Evolutionary conservation across 139 green algal species (phyloP).

Genomic region (Chlamydomonas incerta): DNA sequence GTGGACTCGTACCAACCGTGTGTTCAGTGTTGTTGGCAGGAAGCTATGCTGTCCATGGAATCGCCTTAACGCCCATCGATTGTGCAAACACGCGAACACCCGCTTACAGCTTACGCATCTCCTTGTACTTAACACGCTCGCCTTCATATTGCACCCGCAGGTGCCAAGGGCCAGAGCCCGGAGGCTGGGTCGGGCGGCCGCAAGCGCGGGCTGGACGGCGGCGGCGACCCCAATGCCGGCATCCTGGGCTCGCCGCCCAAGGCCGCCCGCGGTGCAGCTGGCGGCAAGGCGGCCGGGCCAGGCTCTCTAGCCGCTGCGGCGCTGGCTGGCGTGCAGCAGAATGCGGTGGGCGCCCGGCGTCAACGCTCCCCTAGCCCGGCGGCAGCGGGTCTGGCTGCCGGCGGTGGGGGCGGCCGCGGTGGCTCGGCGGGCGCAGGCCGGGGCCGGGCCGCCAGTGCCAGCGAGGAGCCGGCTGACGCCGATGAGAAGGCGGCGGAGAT

Average conservation of each 20-base stretch:
- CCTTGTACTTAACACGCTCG: too few relatives aligned
- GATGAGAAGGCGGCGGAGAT: not conserved
- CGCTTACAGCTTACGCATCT: too few relatives aligned
- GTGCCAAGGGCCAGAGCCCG: not conserved
- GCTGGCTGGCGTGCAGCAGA: not conserved
- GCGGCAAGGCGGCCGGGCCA: not conserved
- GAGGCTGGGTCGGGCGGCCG: not conserved
- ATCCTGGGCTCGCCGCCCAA: constrained; percentile 24
- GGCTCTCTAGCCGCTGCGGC: not conserved
- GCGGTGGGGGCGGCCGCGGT: too few relatives aligned
- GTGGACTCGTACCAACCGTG: too few relatives aligned
- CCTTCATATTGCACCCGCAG: too few relatives aligned
- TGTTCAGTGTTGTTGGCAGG: too few relatives aligned
- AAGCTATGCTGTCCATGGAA: too few relatives aligned
- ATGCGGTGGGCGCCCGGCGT: not conserved
- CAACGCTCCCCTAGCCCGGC: not conserved
- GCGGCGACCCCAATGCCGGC: not conserved
- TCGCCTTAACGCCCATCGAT: too few relatives aligned
- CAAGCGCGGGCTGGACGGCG: constrained; percentile 25
- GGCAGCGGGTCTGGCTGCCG: not conserved
- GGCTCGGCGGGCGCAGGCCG: too few relatives aligned
- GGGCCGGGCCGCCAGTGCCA: too few relatives aligned
- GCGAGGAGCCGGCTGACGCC: too few relatives aligned
- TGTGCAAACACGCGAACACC: too few relatives aligned
- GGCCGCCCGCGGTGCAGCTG: not conserved